Conservation (phyloP, 176 grass and related monocot genomes). For the Poa pratensis region DNA sequence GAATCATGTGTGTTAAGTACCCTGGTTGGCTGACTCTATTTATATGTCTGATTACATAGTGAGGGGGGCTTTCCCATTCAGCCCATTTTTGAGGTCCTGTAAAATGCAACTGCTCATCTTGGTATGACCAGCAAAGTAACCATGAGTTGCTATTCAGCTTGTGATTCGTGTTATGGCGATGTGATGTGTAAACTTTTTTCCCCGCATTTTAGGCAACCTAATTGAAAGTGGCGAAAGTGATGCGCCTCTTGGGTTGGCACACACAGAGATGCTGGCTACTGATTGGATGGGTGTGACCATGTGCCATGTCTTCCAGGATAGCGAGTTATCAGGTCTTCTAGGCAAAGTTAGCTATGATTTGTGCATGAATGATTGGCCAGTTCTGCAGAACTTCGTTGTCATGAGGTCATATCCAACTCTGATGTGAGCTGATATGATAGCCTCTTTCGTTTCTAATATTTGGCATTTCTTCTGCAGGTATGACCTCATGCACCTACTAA, state of each 20-base stretch:
- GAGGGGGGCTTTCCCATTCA: constrained; percentile 30
- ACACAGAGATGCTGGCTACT: background rate
- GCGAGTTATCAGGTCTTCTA: background rate
- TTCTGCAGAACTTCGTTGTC: constrained; percentile 11
- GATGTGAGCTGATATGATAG: background rate
- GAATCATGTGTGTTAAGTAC: constrained; percentile 40
- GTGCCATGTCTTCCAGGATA: constrained; percentile 1
- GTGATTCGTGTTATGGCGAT: background rate
- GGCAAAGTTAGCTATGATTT: background rate
- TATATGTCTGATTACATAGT: constrained; percentile 46
- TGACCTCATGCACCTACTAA: background rate
- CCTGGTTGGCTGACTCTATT: constrained; percentile 44
- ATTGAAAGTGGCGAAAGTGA: background rate
- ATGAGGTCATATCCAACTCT: background rate
- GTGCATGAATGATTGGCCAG: constrained; percentile 14
- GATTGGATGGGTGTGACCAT: constrained; percentile 17
- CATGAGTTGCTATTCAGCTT: constrained; percentile 33
- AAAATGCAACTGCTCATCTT: constrained; percentile 57
- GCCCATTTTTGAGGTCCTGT: constrained; percentile 61
- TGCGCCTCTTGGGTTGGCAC: background rate
- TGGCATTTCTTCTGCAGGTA: background rate
- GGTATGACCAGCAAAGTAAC: constrained; percentile 42
- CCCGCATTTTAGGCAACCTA: background rate
- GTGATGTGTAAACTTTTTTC: background rate
- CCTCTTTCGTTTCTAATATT: background rate